Evolutionary conservation across 2,329 filamentous ascomycete species (phyloP).

Genomic region (Microascus cirrosus): DNA sequence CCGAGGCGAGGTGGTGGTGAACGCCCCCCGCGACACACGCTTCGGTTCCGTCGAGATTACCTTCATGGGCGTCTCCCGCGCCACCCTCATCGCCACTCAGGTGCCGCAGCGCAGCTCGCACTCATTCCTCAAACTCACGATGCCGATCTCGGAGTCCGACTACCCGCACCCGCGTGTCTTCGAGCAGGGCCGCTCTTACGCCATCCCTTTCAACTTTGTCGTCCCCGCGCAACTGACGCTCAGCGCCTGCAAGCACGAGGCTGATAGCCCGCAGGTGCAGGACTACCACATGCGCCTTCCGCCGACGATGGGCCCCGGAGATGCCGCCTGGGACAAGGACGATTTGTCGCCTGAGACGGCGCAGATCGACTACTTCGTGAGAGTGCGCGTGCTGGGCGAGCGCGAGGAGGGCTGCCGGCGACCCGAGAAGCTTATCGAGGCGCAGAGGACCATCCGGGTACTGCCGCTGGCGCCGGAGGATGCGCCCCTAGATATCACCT

Average conservation of each 20-base stretch:
- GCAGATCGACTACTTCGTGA: constrained; percentile 39
- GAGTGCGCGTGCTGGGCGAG: constrained; percentile 27
- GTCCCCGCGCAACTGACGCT: constrained; percentile 47
- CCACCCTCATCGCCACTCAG: constrained; percentile 38
- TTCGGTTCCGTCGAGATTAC: constrained; percentile 43
- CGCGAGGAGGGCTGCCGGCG: constrained; percentile 12
- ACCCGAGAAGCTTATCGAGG: constrained; percentile 25
- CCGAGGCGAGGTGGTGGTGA: constrained; percentile 35
- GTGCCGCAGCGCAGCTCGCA: constrained; percentile 35
- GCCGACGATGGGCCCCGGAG: constrained; percentile 30
- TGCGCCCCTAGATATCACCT: constrained; percentile 36
- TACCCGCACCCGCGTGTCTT: constrained; percentile 37
- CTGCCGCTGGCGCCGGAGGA: constrained; percentile 37
- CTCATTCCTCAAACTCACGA: constrained; percentile 43
- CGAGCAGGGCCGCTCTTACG: constrained; percentile 34
- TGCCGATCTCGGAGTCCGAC: constrained; percentile 35
- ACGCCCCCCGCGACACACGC: constrained; percentile 28
- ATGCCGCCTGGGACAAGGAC: constrained; percentile 34
- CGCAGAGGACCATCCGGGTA: constrained; percentile 35
- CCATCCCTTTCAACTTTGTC: constrained; percentile 47
- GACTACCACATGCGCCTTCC: constrained; percentile 42
- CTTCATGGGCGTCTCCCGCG: constrained; percentile 37
- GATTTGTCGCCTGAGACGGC: constrained; percentile 45
- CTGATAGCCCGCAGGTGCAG: constrained; percentile 30
- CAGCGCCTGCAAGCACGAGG: constrained; percentile 40